Evolutionary conservation across 371 early-diverging fungal species (phyloP), one percentile per base, ranked within the genome.

Genomic region (Smittium mucronatum): DNA sequence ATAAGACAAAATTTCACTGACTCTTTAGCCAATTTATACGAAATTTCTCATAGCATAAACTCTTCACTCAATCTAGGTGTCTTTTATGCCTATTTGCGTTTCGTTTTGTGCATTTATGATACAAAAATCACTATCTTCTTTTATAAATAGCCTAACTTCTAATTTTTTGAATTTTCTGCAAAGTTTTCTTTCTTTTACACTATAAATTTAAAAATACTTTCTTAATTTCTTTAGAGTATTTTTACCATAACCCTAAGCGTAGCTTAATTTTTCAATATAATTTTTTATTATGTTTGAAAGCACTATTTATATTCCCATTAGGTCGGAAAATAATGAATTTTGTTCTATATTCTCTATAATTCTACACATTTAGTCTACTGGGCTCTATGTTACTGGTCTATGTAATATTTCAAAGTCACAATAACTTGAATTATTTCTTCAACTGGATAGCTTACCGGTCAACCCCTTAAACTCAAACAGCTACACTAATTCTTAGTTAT

Each of bases 391-490:
- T 61, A 5, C 63, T 16, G 63, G 30, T n/a, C 28, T 61, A n/a
- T 61, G 63, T 28, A 61, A 5, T 61, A 61, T 61, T 15, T 61
- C 63, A 61, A 61, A 61, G 16, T 61, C 63, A 61, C 5, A 61
- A 33, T 61, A 5, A 61, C 63, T 11, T 32, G n/a, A n/a, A 5
- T 30, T 15, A 28, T 30, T 61, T 15, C 30, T 32, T n/a, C 5
- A 61, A 11, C 63, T 61, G 5, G 63, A 5, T 61, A 61, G n/a
- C 5, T n/a, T 5, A 15, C 63, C 63, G n/a, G 30, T 11, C n/a
- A 61, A 33, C n/a, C n/a, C 63, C n/a, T 61, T 32, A 11, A 16
- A 28, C 16, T 61, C n/a, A n/a, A 61, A 61, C n/a, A 61, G 16
- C 16, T 61, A 16, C 16, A 61, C 16, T 61, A 61, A 33, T 11